Conservation (phyloP, 202 grass and related monocot genomes). For the Digitaria exilis region DNA sequence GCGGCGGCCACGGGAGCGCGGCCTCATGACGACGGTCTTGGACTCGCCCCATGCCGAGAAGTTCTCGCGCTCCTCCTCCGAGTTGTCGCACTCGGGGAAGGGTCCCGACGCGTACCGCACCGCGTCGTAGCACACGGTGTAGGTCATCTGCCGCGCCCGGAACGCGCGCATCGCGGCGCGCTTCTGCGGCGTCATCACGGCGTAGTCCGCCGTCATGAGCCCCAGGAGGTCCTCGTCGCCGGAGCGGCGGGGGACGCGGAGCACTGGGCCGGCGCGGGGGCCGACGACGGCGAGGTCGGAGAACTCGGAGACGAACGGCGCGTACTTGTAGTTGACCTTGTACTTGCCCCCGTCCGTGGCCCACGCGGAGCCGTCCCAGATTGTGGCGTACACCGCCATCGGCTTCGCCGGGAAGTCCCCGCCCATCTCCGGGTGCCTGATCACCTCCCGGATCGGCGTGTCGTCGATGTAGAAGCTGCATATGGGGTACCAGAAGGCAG, state of each 20-base stretch:
- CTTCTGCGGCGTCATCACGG: conserved; percentile 70
- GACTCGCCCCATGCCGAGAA: conserved; percentile 79
- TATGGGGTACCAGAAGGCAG: background rate
- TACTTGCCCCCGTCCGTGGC: conserved; percentile 83
- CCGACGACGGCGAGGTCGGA: conserved; percentile 56
- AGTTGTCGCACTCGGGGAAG: conserved; percentile 83
- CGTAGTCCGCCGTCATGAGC: conserved; percentile 58
- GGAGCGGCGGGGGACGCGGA: conserved; percentile 21
- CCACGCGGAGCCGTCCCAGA: conserved; percentile 92
- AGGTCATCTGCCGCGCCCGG: conserved; percentile 70
- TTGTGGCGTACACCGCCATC: conserved; percentile 84
- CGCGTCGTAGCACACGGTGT: conserved; percentile 80
- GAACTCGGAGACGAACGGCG: conserved; percentile 71
- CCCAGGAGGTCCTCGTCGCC: conserved; percentile 35
- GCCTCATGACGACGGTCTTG: conserved; percentile 52
- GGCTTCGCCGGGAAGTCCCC: conserved; percentile 87
- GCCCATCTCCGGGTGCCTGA: conserved; percentile 73
- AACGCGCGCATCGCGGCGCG: conserved; percentile 74
- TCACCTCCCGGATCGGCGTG: conserved; percentile 74
- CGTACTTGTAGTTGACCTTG: conserved; percentile 93
- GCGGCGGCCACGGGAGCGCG: conserved; percentile 53
- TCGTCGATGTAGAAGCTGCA: conserved; percentile 85
- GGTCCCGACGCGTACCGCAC: conserved; percentile 59
- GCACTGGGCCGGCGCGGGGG: conserved; percentile 51
- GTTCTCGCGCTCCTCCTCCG: conserved; percentile 52